Evolutionary conservation across 148 eudicot species (phyloP).

Genomic region (Chenopodium berlandieri): DNA sequence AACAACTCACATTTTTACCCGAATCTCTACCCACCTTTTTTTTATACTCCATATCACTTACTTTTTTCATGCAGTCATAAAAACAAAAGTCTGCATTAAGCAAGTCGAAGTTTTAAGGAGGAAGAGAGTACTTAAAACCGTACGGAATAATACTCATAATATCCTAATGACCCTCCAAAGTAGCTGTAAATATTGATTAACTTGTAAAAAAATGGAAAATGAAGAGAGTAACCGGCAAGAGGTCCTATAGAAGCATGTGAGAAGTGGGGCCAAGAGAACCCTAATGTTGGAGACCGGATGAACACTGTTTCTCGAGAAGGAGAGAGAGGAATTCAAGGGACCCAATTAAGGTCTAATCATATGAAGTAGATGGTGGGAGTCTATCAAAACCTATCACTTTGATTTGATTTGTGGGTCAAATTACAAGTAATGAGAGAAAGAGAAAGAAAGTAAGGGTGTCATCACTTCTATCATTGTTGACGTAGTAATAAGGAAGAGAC

Average conservation of each 20-base stretch:
- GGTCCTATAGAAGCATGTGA: slow-evolving; percentile 32
- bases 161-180: too few relatives aligned
- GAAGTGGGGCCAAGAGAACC: slow-evolving; percentile 31
- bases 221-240: background rate
- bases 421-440: background rate
- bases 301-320: slow-evolving; percentile 11
- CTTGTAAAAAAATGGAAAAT: too few relatives aligned
- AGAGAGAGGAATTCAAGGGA: background rate
- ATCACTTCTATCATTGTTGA: slow-evolving; percentile 3
- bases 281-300: slow-evolving; percentile 23
- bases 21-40: too few relatives aligned
- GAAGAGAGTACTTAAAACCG: too few relatives aligned
- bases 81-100: too few relatives aligned
- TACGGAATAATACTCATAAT: too few relatives aligned
- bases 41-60: too few relatives aligned
- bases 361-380: slow-evolving; percentile 45
- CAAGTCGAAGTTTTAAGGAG: too few relatives aligned
- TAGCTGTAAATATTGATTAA: too few relatives aligned
- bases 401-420: slow-evolving; percentile 14
- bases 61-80: too few relatives aligned
- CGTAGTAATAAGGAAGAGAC: background rate
- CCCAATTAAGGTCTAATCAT: slow-evolving; percentile 26
- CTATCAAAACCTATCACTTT: slow-evolving; percentile 25
- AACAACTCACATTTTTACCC: too few relatives aligned
- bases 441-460: background rate